Conservation (phyloP, 345 rosid species). For the Eucalyptus erythrocorys region DNA sequence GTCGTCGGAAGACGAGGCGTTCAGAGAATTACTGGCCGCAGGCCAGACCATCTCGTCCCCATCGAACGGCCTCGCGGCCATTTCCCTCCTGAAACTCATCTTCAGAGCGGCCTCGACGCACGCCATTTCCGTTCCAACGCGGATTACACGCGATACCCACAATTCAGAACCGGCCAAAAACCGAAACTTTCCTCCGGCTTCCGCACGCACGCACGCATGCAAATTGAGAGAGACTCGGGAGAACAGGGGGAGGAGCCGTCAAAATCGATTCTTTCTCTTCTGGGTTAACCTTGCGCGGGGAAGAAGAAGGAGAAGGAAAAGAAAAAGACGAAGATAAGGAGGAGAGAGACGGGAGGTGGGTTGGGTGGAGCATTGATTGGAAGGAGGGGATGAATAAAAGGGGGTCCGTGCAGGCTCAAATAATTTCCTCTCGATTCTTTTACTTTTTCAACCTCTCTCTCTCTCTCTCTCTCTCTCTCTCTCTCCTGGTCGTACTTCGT, state of each 20-base stretch:
- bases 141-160: not conserved
- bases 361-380: conserved; percentile 72
- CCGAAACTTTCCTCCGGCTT: not conserved
- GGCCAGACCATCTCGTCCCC: not conserved
- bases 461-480: not conserved
- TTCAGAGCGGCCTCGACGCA: conserved; percentile 61
- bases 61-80: conserved; percentile 22
- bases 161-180: not conserved
- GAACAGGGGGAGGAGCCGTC: not conserved
- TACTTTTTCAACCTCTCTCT: not conserved
- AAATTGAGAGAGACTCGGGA: not conserved
- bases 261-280: not conserved
- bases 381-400: conserved; percentile 13
- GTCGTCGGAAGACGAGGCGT: conserved; percentile 47
- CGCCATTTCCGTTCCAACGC: conserved; percentile 36
- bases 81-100: conserved; percentile 46
- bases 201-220: not conserved
- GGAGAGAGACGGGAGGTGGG: conserved; percentile 23
- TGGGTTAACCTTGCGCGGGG: not conserved
- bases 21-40: not conserved
- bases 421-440: conserved; percentile 5
- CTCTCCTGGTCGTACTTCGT: not conserved
- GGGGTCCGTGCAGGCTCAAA: not conserved
- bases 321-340: not conserved
- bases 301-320: not conserved